Evolutionary conservation across 2,329 filamentous ascomycete species (phyloP).

Genomic region (Coniochaeta sp.): DNA sequence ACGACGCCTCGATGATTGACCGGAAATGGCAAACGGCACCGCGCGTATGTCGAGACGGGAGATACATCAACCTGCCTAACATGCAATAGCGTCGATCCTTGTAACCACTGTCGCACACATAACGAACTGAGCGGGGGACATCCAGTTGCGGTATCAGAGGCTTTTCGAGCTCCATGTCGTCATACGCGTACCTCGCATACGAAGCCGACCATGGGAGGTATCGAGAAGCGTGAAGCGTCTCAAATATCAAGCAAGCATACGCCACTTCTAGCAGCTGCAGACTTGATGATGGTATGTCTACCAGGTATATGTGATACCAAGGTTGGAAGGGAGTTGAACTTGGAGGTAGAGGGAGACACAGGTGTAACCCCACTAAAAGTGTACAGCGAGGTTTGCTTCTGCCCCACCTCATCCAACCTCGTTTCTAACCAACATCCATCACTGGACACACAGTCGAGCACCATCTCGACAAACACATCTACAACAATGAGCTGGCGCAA

Average conservation of each 20-base stretch:
- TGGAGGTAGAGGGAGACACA: no score
- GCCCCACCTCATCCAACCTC: not conserved
- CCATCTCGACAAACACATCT: not conserved
- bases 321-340: no score
- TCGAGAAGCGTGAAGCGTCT: no score
- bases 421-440: not conserved
- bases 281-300: no score
- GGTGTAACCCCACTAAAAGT: not conserved
- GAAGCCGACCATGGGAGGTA: no score
- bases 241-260: no score
- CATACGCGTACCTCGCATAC: no score
- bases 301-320: no score
- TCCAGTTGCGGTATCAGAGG: not conserved
- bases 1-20: not conserved
- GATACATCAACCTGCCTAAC: not conserved
- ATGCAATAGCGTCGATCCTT: not conserved
- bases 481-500: constrained; percentile 17
- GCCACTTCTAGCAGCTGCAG: no score
- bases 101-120: not conserved
- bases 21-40: not conserved
- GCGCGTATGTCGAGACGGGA: not conserved
- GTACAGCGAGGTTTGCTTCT: no score
- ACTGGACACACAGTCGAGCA: no score
- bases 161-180: no score
- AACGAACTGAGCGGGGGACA: not conserved